Evolutionary conservation across 1,284 basidiomycete species (phyloP).

Genomic region (Cryptococcus sp.): DNA sequence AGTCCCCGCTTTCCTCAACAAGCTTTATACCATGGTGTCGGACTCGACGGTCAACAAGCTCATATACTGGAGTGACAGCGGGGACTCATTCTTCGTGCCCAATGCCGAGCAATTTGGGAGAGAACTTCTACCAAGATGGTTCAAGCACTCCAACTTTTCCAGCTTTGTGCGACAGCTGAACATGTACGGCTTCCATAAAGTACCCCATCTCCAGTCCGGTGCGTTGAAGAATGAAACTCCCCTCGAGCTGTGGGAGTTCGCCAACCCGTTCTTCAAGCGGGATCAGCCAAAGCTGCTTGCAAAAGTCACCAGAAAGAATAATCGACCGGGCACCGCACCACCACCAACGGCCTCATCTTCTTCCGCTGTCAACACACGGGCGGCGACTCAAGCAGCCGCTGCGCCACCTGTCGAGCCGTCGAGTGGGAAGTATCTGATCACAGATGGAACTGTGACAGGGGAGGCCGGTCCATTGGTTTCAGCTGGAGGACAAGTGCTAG

Average conservation of each 20-base stretch:
- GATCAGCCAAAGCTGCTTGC: slow-evolving; percentile 88
- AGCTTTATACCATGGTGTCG: slow-evolving; percentile 90
- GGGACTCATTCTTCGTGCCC: slow-evolving; percentile 89
- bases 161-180: slow-evolving; percentile 95
- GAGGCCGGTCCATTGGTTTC: slow-evolving; percentile 32
- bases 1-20: slow-evolving; percentile 85
- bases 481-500: slow-evolving; percentile 34
- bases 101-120: slow-evolving; percentile 91
- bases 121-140: slow-evolving; percentile 88
- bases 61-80: slow-evolving; percentile 85
- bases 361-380: slow-evolving; percentile 23
- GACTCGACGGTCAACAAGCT: slow-evolving; percentile 77
- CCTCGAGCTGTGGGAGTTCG: slow-evolving; percentile 91
- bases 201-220: slow-evolving; percentile 93
- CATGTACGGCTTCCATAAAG: slow-evolving; percentile 97
- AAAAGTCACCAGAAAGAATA: slow-evolving; percentile 79
- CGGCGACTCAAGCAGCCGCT: slow-evolving; percentile 30
- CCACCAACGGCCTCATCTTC: slow-evolving; percentile 16
- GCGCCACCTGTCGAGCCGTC: slow-evolving; percentile 22
- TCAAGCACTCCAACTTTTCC: slow-evolving; percentile 93
- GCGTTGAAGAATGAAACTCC: slow-evolving; percentile 78
- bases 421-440: slow-evolving; percentile 37
- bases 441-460: slow-evolving; percentile 47
- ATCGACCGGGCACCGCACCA: slow-evolving; percentile 36
- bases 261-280: slow-evolving; percentile 83